Percentiles rank a stretch among this genome's conserved stretches.
These are phyloP conservation scores for Buxus sempervirens DNA, from an alignment of 164 flowering plant genomes.

Conservation along the genomic window DNA sequence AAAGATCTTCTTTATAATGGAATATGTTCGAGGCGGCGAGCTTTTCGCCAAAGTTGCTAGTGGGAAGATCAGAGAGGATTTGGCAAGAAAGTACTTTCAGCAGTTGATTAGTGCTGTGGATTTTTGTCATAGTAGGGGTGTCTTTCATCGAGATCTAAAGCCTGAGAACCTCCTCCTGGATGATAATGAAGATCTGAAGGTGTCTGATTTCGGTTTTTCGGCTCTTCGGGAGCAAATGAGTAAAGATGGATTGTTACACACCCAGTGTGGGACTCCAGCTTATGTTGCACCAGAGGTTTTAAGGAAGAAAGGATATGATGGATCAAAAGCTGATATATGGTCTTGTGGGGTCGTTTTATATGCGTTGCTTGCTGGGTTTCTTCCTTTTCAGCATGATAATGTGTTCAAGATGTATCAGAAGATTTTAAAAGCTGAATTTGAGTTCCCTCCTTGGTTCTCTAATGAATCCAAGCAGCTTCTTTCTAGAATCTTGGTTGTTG, in stretches of 20 bases:
- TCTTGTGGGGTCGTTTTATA: constrained; percentile 53
- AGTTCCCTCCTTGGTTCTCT: constrained; percentile 51
- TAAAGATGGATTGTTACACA: constrained; percentile 46
- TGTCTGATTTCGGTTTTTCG: constrained; percentile 54
- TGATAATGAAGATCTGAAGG: constrained; percentile 39
- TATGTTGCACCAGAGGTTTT: too few relatives aligned
- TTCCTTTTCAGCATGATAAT: constrained; percentile 51
- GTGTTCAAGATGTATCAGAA: constrained; percentile 47
- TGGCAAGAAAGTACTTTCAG: constrained; percentile 48
- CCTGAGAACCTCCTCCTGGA: constrained; percentile 68
- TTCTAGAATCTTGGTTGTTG: constrained; percentile 38
- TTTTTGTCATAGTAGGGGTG: constrained; percentile 58
- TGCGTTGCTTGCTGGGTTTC: constrained; percentile 41
- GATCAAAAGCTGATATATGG: constrained; percentile 48
- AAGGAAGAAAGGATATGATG: constrained; percentile 49
- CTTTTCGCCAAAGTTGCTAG: constrained; percentile 37
- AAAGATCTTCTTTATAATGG: constrained; percentile 51
- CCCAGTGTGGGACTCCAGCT: too few relatives aligned
- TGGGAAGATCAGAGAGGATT: constrained; percentile 45
- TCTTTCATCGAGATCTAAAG: constrained; percentile 52
- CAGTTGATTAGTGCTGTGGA: constrained; percentile 49
- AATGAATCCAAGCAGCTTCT: constrained; percentile 32
- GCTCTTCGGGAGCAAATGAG: constrained; percentile 41
- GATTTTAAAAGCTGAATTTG: constrained; percentile 45
- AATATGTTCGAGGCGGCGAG: constrained; percentile 50